Evolutionary conservation across 176 grass and related monocot species (phyloP), one percentile per base, ranked within the genome.

Genomic region (Panicum miliaceum): DNA sequence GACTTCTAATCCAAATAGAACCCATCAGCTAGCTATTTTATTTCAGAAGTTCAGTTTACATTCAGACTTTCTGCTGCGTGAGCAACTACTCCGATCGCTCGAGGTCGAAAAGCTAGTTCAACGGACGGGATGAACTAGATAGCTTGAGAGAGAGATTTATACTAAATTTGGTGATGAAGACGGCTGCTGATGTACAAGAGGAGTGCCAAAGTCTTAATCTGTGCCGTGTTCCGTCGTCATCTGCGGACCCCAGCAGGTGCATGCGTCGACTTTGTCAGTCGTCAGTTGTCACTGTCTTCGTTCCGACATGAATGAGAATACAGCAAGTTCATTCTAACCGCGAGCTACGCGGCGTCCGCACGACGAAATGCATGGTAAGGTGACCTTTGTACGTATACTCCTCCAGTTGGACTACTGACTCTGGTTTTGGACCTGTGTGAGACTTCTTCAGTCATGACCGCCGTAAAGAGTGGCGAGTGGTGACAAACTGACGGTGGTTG

Each of bases 131-230:
- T 1, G 56, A n/a, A 56, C 53, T 54, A 38, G 36, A 41, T 5
- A 41, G 36, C 19, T 41, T 22, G 63, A 36, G 16, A 65, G 29
- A 19, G 4, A 14, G 29, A 32, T 32, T 19, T 22, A 38, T 38
- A 9, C 35, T 68, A 68, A 68, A 68, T 68, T n/a, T 68, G 20
- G 65, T 41, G 65, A 68, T n/a, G 19, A n/a, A 16, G 64, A 66
- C 19, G 6, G 52, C 52, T 54, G 56, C 19, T 51, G 4, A 56
- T 58, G 18, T 35, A 64, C 15, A 8, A 22, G 18, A 22, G 36
- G 32, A 65, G 18, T 40, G 19, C 12, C 18, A 22, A 58, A 58
- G 22, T 58, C 56, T 58, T 58, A 58, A 58, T 58, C 22, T 58
- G 22, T 58, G 56, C 7, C 56, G 20, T 58, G 56, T 10, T 18